phyloP scores from a whole-genome alignment of 768 basidiomycete species.

The Wakefieldia striispora region DNA sequence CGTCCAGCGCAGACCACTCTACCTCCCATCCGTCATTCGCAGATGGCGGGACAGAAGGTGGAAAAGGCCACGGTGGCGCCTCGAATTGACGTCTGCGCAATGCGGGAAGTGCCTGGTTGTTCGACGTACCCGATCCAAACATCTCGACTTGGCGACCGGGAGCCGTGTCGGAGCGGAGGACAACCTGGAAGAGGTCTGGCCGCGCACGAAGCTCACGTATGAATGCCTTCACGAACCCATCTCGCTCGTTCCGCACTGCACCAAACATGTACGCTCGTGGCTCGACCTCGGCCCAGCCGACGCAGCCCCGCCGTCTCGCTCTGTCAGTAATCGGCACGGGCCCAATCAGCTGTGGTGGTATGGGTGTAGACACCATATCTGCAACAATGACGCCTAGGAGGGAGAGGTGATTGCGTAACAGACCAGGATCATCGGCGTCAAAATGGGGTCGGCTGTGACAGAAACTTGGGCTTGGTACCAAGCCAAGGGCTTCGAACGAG shows the following conservation, averaged over 20 bases:
- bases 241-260: conserved; percentile 28
- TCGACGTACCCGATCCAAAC: conserved; percentile 23
- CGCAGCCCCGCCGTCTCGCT: conserved; percentile 11
- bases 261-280: conserved; percentile 30
- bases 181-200: conserved; percentile 32
- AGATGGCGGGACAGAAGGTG: neutral
- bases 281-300: conserved; percentile 26
- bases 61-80: conserved; percentile 9
- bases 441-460: conserved; percentile 2
- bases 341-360: neutral
- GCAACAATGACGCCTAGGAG: conserved; percentile 20
- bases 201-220: conserved; percentile 28
- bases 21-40: conserved; percentile 13
- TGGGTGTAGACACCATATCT: conserved; percentile 14
- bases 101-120: conserved; percentile 6
- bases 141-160: conserved; percentile 20
- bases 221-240: conserved; percentile 27
- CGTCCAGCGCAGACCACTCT: conserved; percentile 12
- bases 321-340: conserved; percentile 5
- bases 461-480: conserved; percentile 19
- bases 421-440: neutral
- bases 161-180: conserved; percentile 29
- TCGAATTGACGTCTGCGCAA: conserved; percentile 20
- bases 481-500: conserved; percentile 22
- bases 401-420: conserved; percentile 20